These are phyloP conservation scores for Microbotryum scabiosae DNA, from an alignment of 1,284 basidiomycete genomes.

Conservation along the genomic window DNA sequence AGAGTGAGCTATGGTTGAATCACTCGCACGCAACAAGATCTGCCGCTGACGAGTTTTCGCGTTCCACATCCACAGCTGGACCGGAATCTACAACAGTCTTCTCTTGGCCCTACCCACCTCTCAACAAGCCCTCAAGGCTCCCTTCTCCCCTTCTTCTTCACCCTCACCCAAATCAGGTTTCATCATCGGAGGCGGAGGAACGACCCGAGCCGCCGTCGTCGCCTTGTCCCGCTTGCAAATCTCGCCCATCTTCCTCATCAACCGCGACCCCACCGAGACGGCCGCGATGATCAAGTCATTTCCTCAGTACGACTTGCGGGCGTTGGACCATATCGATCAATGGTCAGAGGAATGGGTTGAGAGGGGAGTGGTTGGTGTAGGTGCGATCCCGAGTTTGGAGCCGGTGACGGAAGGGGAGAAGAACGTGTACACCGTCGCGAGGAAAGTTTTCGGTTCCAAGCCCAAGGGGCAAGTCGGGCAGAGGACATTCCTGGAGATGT, in stretches of 20 bases:
- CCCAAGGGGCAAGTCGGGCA: constrained; percentile 2
- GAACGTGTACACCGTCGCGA: constrained; percentile 35
- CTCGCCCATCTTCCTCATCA: constrained; percentile 66
- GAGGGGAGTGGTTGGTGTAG: constrained; percentile 25
- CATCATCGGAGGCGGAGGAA: constrained; percentile 85
- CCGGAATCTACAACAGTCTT: too few species aligned
- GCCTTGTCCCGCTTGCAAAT: constrained; percentile 65
- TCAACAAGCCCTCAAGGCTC: too few species aligned
- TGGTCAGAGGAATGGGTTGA: constrained; percentile 10
- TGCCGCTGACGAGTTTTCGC: too few species aligned
- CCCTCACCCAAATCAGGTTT: too few species aligned
- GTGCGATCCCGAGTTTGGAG: constrained; percentile 37
- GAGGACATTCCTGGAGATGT: constrained; percentile 33
- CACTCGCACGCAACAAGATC: too few species aligned
- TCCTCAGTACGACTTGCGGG: constrained; percentile 12
- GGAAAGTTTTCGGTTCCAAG: constrained; percentile 29
- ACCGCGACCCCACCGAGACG: constrained; percentile 67
- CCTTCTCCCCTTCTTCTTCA: too few species aligned
- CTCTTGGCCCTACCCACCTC: too few species aligned
- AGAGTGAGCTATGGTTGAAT: too few species aligned
- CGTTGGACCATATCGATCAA: constrained; percentile 8
- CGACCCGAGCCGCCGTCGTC: constrained; percentile 82
- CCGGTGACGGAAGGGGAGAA: constrained; percentile 36
- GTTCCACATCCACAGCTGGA: too few species aligned
- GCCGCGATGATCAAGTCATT: constrained; percentile 35